Evolutionary conservation across 1,284 basidiomycete species (phyloP).

Genomic region (Phaffia rhodozyma): DNA sequence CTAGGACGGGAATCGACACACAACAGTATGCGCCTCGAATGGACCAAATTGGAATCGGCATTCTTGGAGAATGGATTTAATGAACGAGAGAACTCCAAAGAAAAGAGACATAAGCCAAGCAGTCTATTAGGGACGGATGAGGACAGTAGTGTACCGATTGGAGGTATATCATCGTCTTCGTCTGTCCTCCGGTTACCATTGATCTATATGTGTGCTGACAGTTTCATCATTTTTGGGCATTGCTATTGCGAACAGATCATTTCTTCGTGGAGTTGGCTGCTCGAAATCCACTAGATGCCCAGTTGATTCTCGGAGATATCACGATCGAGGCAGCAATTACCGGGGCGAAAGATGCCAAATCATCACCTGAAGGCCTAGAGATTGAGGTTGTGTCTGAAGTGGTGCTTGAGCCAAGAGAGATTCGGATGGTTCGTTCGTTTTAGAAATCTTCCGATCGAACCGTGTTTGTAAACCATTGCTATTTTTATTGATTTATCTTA

Average conservation of each 20-base stretch:
- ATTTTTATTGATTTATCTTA: not conserved
- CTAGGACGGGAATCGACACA: not conserved
- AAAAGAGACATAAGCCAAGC: not conserved
- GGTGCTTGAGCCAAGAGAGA: slow-evolving; percentile 33
- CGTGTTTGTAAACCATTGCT: not conserved
- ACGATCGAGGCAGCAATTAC: slow-evolving; percentile 17
- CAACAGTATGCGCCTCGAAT: not conserved
- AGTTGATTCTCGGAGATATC: slow-evolving; percentile 25
- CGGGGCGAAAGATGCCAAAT: slow-evolving; percentile 4
- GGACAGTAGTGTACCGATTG: slow-evolving; percentile 24
- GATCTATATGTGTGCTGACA: not conserved
- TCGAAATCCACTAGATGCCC: slow-evolving; percentile 37
- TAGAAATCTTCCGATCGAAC: not conserved
- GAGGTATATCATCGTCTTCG: slow-evolving; percentile 24
- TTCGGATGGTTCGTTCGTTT: slow-evolving; percentile 22
- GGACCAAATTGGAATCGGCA: slow-evolving; percentile 3
- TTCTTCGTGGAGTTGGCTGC: slow-evolving; percentile 36
- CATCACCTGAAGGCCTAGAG: slow-evolving; percentile 16
- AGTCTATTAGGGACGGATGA: not conserved
- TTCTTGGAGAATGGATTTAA: slow-evolving; percentile 1
- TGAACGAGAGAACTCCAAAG: not conserved
- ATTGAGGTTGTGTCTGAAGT: slow-evolving; percentile 27
- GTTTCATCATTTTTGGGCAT: not conserved
- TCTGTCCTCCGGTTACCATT: not conserved
- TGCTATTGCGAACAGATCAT: slow-evolving; percentile 24